Evolutionary conservation across 75 land plant genomes (phyloP).

Genomic region (Azolla pinnata): DNA sequence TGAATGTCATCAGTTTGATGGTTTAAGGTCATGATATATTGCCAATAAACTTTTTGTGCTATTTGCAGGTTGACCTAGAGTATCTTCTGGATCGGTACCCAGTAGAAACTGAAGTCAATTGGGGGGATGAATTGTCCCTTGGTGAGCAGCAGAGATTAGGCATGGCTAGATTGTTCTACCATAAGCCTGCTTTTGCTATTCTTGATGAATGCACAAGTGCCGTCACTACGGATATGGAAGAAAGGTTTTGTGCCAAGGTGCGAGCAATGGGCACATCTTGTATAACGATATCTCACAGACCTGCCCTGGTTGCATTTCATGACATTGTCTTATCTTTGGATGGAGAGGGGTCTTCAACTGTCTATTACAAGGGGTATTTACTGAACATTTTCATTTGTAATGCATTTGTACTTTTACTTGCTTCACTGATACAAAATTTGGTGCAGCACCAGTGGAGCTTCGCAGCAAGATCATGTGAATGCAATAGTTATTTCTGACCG

Average conservation of each 20-base stretch:
- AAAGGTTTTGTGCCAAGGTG: constrained; percentile 91
- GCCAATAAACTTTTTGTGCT: constrained; percentile 5
- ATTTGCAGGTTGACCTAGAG: constrained; percentile 83
- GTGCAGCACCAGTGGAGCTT: not conserved
- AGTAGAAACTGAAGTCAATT: constrained; percentile 65
- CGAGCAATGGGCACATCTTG: constrained; percentile 98
- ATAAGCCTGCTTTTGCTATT: constrained; percentile 93
- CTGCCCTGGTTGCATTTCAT: constrained; percentile 98
- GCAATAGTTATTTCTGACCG: constrained; percentile 41
- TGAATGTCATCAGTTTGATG: no score
- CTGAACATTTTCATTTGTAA: not conserved
- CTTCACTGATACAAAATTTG: constrained; percentile 10
- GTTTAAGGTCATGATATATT: no score
- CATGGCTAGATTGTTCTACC: constrained; percentile 96
- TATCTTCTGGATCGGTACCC: constrained; percentile 92
- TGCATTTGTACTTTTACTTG: no score
- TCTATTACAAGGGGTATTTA: constrained; percentile 57
- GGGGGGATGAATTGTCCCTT: constrained; percentile 98
- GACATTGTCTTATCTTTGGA: constrained; percentile 93
- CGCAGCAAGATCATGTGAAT: not conserved
- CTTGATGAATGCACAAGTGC: constrained; percentile 99
- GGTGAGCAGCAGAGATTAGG: constrained; percentile 98
- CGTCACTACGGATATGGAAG: constrained; percentile 99
- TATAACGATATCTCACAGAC: constrained; percentile 97
- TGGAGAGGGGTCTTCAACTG: constrained; percentile 97